These are phyloP conservation scores for Fusarium anthophilum DNA, from an alignment of 2,329 filamentous ascomycete genomes.

Conservation along the genomic window DNA sequence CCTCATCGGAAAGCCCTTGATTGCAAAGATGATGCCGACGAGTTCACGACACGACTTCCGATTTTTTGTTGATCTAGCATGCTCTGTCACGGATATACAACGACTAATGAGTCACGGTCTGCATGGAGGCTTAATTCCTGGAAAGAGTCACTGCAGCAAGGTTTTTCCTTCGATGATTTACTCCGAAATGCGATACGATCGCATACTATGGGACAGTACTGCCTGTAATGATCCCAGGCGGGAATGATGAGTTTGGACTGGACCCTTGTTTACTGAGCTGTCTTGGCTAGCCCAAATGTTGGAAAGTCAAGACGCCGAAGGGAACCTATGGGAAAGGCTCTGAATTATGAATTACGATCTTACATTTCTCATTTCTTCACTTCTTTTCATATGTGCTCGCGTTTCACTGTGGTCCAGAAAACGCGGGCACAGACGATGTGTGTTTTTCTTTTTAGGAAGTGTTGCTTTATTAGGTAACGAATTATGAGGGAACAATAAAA, in stretches of 20 bases:
- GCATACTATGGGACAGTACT: conserved; percentile 46
- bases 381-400: conserved; percentile 33
- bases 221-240: conserved; percentile 53
- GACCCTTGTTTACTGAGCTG: conserved; percentile 36
- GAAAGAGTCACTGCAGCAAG: conserved; percentile 36
- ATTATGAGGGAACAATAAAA: conserved; percentile 54
- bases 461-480: conserved; percentile 53
- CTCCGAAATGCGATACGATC: conserved; percentile 45
- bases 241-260: conserved; percentile 44
- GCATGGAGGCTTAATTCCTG: conserved; percentile 51
- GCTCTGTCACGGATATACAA: conserved; percentile 52
- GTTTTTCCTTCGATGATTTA: conserved; percentile 37
- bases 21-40: conserved; percentile 48
- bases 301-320: conserved; percentile 40
- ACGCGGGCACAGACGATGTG: conserved; percentile 44
- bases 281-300: conserved; percentile 32
- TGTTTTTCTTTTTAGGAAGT: conserved; percentile 45
- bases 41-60: conserved; percentile 49
- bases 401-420: conserved; percentile 16
- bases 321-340: conserved; percentile 36
- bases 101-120: conserved; percentile 57
- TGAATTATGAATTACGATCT: conserved; percentile 39
- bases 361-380: conserved; percentile 46
- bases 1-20: conserved; percentile 41
- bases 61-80: conserved; percentile 48